Percentiles rank a stretch among this genome's conserved stretches.
These are phyloP conservation scores for Cyclotella baltica DNA, from an alignment of 108 stramenopile species.

Conservation along the genomic window DNA sequence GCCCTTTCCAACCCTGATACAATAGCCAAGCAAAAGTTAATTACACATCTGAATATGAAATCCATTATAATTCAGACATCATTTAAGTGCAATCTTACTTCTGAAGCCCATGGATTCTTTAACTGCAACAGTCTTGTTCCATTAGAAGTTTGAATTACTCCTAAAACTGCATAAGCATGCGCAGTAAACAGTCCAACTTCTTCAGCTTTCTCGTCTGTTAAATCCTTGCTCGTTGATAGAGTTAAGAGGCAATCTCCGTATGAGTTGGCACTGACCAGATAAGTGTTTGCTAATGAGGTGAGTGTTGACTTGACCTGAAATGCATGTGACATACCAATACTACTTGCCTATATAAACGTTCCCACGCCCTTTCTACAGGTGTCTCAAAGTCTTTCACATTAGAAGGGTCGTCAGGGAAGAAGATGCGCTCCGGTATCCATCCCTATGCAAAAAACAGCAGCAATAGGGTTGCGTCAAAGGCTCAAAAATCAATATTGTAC, in stretches of 20 bases:
- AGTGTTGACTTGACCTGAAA: neutral
- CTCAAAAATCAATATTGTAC: no score
- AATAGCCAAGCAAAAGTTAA: neutral
- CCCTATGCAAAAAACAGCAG: conserved; percentile 41
- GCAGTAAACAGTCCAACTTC: conserved; percentile 84
- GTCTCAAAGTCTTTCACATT: conserved; percentile 74
- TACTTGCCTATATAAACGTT: conserved; percentile 57
- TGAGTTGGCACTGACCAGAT: conserved; percentile 53
- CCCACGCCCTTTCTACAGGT: conserved; percentile 83
- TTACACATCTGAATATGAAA: no score
- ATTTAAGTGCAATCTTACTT: conserved; percentile 16
- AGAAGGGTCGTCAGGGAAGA: conserved; percentile 62
- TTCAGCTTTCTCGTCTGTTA: conserved; percentile 69
- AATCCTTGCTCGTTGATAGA: conserved; percentile 70
- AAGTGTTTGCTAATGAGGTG: neutral
- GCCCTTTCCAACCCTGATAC: conserved; percentile 71
- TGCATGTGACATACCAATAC: neutral
- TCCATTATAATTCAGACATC: no score
- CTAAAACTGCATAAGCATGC: conserved; percentile 94
- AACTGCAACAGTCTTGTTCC: conserved; percentile 77
- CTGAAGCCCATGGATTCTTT: conserved; percentile 93
- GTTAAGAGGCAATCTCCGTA: conserved; percentile 93
- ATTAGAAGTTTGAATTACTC: conserved; percentile 67
- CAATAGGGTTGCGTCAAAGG: no score
- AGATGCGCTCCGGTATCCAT: conserved; percentile 94